Percentiles rank a stretch among this genome's conserved stretches.
Conservation (phyloP, 306 rosid genomes). For the Quercus ilex region DNA sequence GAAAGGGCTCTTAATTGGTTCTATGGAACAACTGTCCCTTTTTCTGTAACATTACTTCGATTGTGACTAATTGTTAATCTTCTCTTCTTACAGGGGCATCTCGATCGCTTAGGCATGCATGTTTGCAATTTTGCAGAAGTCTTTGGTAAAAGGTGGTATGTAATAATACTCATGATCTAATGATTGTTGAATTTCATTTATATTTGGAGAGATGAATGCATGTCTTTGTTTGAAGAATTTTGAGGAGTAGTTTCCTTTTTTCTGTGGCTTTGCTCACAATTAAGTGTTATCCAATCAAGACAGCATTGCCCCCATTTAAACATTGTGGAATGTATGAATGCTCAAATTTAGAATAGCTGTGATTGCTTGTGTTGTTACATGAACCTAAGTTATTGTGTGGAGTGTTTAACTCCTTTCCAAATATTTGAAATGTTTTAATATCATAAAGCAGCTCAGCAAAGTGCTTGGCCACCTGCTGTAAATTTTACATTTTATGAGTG, state of each 20-base stretch:
- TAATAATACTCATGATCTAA: not conserved
- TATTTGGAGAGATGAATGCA: not conserved
- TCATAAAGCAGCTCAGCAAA: not conserved
- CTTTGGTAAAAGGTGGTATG: not conserved
- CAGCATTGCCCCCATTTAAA: not conserved
- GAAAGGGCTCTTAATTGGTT: not conserved
- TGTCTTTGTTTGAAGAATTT: not conserved
- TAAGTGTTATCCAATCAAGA: not conserved
- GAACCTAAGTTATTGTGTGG: not conserved
- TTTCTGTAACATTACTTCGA: not conserved
- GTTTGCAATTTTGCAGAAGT: not conserved
- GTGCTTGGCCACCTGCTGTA: not conserved
- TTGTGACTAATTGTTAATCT: not conserved
- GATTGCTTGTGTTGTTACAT: not conserved
- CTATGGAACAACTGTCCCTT: not conserved
- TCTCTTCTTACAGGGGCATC: slow-evolving; percentile 9
- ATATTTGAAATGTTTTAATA: not conserved
- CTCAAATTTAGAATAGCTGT: not conserved
- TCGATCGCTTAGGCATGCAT: not conserved
- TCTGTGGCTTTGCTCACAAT: not conserved
- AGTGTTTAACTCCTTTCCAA: not conserved
- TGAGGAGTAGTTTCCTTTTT: not conserved
- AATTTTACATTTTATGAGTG: not conserved
- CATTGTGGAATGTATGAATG: not conserved
- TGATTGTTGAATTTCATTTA: not conserved